Evolutionary conservation across 495 filamentous ascomycete species (phyloP).

Genomic region (Letharia lupina): DNA sequence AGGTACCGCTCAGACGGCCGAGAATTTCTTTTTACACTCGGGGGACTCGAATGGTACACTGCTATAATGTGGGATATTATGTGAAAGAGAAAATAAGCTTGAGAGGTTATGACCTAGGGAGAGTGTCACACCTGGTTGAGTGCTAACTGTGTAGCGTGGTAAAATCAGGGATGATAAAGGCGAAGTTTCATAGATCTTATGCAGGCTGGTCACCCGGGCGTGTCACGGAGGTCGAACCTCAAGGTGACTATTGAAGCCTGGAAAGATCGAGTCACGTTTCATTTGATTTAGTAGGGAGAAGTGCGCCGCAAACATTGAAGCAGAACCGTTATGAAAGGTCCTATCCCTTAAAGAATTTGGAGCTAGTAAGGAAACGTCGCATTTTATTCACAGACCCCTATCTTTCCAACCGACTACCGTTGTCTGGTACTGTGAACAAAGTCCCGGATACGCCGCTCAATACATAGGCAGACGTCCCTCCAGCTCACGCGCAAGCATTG

Average conservation of each 20-base stretch:
- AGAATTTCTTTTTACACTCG: too few species aligned
- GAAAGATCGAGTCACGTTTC: not conserved
- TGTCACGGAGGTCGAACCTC: too few species aligned
- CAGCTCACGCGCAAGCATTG: not conserved
- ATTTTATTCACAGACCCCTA: not conserved
- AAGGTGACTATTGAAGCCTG: too few species aligned
- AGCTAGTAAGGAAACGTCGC: not conserved
- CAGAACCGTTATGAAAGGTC: not conserved
- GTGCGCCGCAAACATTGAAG: not conserved
- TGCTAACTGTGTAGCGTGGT: too few species aligned
- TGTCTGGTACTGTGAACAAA: not conserved
- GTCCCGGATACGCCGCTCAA: not conserved
- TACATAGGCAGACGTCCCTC: not conserved
- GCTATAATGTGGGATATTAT: too few species aligned
- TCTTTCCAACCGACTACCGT: not conserved
- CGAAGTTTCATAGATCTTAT: not conserved
- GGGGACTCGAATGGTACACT: too few species aligned
- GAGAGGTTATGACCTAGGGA: too few species aligned
- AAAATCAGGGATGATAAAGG: not conserved
- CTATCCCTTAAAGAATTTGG: not conserved
- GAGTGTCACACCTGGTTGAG: too few species aligned
- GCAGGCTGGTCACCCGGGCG: not conserved
- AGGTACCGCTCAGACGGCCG: too few species aligned
- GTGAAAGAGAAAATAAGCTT: too few species aligned
- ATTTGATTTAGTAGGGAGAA: not conserved